Evolutionary conservation across 2,329 filamentous ascomycete species (phyloP).

Genomic region (Xylaria sp.): DNA sequence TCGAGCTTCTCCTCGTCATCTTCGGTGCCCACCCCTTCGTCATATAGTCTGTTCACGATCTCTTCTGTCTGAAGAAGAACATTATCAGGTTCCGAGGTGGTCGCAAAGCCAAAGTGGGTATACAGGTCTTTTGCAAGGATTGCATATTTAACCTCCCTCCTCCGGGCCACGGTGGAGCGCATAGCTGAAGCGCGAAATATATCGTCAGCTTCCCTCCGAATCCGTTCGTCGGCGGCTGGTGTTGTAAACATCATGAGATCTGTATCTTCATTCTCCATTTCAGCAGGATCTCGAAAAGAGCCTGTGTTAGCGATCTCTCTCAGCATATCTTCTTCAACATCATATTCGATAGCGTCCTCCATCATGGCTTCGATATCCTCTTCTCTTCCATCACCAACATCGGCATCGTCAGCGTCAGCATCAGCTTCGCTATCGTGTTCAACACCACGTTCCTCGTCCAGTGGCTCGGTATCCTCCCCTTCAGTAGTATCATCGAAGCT

Average conservation of each 20-base stretch:
- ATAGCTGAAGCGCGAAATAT: slow-evolving; percentile 65
- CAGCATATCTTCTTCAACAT: slow-evolving; percentile 52
- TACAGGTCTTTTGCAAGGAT: slow-evolving; percentile 78
- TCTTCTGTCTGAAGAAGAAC: slow-evolving; percentile 82
- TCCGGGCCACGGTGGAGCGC: slow-evolving; percentile 54
- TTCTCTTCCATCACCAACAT: slow-evolving; percentile 53
- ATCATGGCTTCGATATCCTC: slow-evolving; percentile 55
- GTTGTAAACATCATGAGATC: slow-evolving; percentile 67
- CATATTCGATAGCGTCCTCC: slow-evolving; percentile 52
- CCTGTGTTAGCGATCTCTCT: slow-evolving; percentile 48
- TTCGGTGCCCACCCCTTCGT: slow-evolving; percentile 66
- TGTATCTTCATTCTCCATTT: slow-evolving; percentile 53
- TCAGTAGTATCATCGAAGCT: slow-evolving; percentile 43
- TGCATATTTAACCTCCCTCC: slow-evolving; percentile 72
- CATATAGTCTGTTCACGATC: slow-evolving; percentile 73
- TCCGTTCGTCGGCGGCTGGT: slow-evolving; percentile 64
- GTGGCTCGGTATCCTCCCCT: slow-evolving; percentile 46
- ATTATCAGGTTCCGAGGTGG: slow-evolving; percentile 74
- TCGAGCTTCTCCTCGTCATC: slow-evolving; percentile 68
- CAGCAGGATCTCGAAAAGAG: slow-evolving; percentile 42
- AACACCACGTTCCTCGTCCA: slow-evolving; percentile 44
- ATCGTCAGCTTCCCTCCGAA: slow-evolving; percentile 66
- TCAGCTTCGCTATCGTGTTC: slow-evolving; percentile 41
- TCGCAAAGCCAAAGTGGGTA: slow-evolving; percentile 66
- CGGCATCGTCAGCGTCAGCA: slow-evolving; percentile 43